Evolutionary conservation across 1,139 yeast species (phyloP).

Genomic region (Debaryomyces psychrophilus): DNA sequence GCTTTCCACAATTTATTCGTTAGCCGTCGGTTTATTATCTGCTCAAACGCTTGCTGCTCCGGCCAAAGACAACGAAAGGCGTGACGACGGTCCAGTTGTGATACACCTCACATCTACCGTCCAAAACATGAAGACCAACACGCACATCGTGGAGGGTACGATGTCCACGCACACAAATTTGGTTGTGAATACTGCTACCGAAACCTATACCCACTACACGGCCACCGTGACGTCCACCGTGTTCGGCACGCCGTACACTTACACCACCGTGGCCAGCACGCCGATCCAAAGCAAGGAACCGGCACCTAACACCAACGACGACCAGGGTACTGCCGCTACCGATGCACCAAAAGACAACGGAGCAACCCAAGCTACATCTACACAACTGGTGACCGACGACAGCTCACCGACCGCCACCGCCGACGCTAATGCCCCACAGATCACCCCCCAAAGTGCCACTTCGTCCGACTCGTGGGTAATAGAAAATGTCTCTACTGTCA

Average conservation of each 20-base stretch:
- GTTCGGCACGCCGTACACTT: constrained; percentile 43
- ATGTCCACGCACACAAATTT: constrained; percentile 35
- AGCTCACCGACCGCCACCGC: constrained; percentile 15
- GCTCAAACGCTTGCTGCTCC: constrained; percentile 34
- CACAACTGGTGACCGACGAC: not conserved
- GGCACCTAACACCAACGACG: constrained; percentile 1
- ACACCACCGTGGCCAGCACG: constrained; percentile 42
- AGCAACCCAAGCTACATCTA: not conserved
- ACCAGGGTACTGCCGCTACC: constrained; percentile 14
- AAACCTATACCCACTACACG: constrained; percentile 47
- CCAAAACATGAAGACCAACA: constrained; percentile 37
- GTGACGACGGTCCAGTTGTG: constrained; percentile 33
- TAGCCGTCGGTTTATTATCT: constrained; percentile 27
- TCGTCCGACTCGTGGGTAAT: constrained; percentile 45
- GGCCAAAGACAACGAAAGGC: constrained; percentile 19
- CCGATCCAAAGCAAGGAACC: constrained; percentile 24
- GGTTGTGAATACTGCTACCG: constrained; percentile 34
- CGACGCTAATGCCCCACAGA: constrained; percentile 31
- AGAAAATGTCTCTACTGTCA: constrained; percentile 38
- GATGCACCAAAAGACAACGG: constrained; percentile 4
- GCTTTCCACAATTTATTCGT: constrained; percentile 33
- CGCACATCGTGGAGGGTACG: constrained; percentile 36
- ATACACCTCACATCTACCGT: constrained; percentile 44
- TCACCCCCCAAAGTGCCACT: constrained; percentile 37
- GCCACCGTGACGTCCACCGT: constrained; percentile 51